Evolutionary conservation across 2,329 filamentous ascomycete genomes (phyloP).

Genomic region (Mariannaea sp.): DNA sequence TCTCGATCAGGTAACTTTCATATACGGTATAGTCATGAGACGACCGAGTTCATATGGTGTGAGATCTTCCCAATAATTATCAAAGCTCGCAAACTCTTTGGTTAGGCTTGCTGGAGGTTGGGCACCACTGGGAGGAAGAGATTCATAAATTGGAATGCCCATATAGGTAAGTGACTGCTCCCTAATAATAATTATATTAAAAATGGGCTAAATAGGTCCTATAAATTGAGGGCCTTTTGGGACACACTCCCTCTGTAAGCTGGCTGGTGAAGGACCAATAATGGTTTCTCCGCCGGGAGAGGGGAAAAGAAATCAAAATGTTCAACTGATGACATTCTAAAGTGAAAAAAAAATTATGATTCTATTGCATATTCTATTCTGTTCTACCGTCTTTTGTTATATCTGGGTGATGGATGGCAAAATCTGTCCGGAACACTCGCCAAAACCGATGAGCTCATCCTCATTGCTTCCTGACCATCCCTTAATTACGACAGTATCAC

Average conservation of each 20-base stretch:
- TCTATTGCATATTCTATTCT: not conserved
- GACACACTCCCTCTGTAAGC: constrained; percentile 23
- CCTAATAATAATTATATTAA: constrained; percentile 43
- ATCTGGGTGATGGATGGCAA: constrained; percentile 4
- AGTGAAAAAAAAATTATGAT: too few relatives aligned
- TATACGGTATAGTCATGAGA: constrained; percentile 43
- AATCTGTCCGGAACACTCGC: constrained; percentile 25
- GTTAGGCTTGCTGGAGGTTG: constrained; percentile 29
- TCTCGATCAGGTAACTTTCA: too few relatives aligned
- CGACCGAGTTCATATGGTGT: constrained; percentile 37
- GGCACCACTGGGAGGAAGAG: constrained; percentile 31
- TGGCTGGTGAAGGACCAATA: constrained; percentile 25
- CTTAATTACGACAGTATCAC: constrained; percentile 27
- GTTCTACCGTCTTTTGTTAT: constrained; percentile 8
- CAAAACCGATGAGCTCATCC: constrained; percentile 27
- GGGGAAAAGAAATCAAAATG: constrained; percentile 13
- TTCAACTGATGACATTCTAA: too few relatives aligned
- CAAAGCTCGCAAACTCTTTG: constrained; percentile 15
- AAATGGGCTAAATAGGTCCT: constrained; percentile 44
- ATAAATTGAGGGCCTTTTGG: constrained; percentile 45
- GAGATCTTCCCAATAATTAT: constrained; percentile 33
- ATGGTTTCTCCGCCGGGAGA: constrained; percentile 21
- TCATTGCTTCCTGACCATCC: constrained; percentile 24
- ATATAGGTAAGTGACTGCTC: constrained; percentile 44
- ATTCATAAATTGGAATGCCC: constrained; percentile 40